Evolutionary conservation across 1,284 basidiomycete species (phyloP).

Genomic region (Puccinia horiana): DNA sequence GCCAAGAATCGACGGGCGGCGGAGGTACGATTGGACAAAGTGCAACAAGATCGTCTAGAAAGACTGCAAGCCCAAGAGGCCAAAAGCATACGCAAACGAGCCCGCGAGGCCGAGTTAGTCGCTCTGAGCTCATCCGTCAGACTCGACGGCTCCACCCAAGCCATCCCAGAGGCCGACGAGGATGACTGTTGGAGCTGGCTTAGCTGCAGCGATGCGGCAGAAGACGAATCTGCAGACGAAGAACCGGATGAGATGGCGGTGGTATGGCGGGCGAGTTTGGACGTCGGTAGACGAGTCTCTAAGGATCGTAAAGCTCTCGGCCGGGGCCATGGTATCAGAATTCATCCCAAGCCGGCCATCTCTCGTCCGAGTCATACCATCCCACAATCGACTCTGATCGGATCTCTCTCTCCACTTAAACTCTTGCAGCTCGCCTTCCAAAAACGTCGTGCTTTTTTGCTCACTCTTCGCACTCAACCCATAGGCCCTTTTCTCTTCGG

Average conservation of each 20-base stretch:
- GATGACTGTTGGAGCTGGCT: conserved; percentile 41
- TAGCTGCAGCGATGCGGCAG: conserved; percentile 3
- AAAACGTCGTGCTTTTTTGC: neutral
- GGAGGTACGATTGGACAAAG: neutral
- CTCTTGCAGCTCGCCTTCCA: neutral
- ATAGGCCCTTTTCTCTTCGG: neutral
- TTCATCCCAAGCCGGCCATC: neutral
- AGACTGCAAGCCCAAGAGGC: neutral
- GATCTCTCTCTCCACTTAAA: neutral
- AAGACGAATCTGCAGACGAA: conserved; percentile 18
- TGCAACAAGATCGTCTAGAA: neutral
- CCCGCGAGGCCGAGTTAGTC: neutral
- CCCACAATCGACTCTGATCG: neutral
- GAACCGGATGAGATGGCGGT: conserved; percentile 11
- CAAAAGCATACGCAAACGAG: neutral
- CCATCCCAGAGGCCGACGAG: neutral
- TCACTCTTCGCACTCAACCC: neutral
- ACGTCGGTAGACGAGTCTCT: conserved; percentile 19
- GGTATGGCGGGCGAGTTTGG: conserved; percentile 35
- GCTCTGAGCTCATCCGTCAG: neutral
- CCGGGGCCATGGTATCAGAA: neutral
- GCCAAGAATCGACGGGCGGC: neutral
- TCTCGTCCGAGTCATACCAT: neutral
- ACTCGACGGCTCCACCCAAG: neutral
- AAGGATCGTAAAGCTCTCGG: conserved; percentile 23